Evolutionary conservation across 306 rosid species (phyloP).

Genomic region (Rubus idaeus): DNA sequence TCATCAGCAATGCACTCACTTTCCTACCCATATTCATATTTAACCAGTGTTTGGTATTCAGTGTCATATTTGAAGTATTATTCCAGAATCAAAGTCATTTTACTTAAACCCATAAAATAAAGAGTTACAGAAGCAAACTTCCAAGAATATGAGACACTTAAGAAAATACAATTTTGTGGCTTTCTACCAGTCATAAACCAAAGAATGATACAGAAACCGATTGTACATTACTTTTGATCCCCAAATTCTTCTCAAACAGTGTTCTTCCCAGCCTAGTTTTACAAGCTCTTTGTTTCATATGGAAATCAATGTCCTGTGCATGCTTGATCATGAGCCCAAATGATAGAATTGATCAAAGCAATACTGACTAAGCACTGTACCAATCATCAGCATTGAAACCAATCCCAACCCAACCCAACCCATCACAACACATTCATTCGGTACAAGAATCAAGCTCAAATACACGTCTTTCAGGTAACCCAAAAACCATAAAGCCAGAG

Average conservation of each 20-base stretch:
- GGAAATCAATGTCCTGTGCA: too few relatives aligned
- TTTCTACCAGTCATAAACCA: conserved; percentile 28
- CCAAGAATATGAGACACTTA: background rate
- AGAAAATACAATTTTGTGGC: too few relatives aligned
- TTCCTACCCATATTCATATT: background rate
- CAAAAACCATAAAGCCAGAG: background rate
- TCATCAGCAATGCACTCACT: background rate
- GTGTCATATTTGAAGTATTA: too few relatives aligned
- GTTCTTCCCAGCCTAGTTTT: background rate
- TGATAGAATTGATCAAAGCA: too few relatives aligned
- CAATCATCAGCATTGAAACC: background rate
- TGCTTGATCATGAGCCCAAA: too few relatives aligned
- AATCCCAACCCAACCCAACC: background rate
- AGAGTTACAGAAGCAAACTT: background rate
- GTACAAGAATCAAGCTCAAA: background rate
- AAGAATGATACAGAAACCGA: background rate
- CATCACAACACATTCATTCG: background rate
- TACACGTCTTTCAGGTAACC: background rate
- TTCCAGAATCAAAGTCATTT: background rate
- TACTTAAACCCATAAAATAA: background rate
- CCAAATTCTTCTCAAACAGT: background rate
- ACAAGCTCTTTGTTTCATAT: background rate
- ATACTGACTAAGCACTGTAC: background rate
- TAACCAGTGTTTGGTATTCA: background rate
- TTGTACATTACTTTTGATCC: background rate